phyloP scores from a whole-genome alignment of 371 early-diverging fungal genomes.

The Syncephalis plumigaleata region DNA sequence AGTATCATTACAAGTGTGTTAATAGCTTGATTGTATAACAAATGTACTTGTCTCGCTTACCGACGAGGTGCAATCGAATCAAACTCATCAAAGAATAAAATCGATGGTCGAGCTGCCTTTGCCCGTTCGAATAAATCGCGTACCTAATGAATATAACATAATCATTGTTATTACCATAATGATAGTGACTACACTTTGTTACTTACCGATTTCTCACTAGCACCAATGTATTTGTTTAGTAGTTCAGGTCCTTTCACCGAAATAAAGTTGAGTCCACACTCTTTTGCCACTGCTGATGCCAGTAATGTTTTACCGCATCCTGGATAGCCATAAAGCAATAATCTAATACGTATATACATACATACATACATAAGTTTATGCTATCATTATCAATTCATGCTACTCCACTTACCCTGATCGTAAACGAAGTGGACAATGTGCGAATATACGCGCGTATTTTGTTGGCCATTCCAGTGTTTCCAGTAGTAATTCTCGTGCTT shows the following conservation, averaged over 20 bases:
- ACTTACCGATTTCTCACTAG: constrained; percentile 60
- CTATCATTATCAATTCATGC: neutral
- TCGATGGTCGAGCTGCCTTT: constrained; percentile 74
- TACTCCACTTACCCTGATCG: constrained; percentile 54
- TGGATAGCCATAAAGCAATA: constrained; percentile 88
- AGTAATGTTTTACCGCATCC: constrained; percentile 90
- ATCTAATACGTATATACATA: constrained; percentile 15
- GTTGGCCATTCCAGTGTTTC: constrained; percentile 94
- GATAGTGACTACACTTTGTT: neutral
- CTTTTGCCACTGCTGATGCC: constrained; percentile 84
- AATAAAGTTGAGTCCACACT: constrained; percentile 86
- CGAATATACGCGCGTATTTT: constrained; percentile 78
- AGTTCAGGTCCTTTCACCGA: constrained; percentile 93
- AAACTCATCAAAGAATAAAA: constrained; percentile 95
- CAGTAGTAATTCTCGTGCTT: constrained; percentile 56
- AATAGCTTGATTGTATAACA: neutral
- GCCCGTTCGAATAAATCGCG: constrained; percentile 91
- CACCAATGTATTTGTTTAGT: constrained; percentile 94
- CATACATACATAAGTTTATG: neutral
- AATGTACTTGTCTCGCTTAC: constrained; percentile 10
- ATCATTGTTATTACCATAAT: neutral
- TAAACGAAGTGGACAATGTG: constrained; percentile 65
- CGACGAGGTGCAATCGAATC: constrained; percentile 85
- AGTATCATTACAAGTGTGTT: neutral
- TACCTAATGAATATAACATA: constrained; percentile 13